Percentiles rank a stretch among this genome's conserved stretches.
These are phyloP conservation scores for Helicostylum pulchrum DNA, from an alignment of 192 early-diverging fungal species.

Conservation along the genomic window DNA sequence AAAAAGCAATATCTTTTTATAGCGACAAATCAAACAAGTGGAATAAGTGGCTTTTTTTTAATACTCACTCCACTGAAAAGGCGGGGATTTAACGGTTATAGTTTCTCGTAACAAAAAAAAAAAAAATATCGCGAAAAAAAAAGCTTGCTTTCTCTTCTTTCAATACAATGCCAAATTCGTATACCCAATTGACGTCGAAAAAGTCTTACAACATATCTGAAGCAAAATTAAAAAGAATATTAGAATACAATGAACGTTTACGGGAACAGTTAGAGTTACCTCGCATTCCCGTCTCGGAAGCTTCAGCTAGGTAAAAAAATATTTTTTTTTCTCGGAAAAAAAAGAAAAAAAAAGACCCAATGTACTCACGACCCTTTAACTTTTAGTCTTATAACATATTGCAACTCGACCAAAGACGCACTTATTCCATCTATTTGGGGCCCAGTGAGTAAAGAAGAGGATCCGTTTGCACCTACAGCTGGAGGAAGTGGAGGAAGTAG, in stretches of 20 bases:
- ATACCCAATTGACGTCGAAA: slow-evolving; percentile 12
- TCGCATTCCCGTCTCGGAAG: slow-evolving; percentile 65
- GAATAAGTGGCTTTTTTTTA: too few species aligned
- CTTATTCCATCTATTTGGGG: slow-evolving; percentile 45
- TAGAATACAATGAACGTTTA: slow-evolving; percentile 63
- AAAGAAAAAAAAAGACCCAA: too few species aligned
- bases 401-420: slow-evolving; percentile 35
- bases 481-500: slow-evolving; percentile 19
- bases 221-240: slow-evolving; percentile 56
- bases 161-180: not conserved
- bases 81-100: too few species aligned
- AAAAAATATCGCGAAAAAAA: too few species aligned
- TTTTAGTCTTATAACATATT: slow-evolving; percentile 38
- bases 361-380: too few species aligned
- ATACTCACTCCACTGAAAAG: too few species aligned
- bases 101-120: too few species aligned
- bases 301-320: slow-evolving; percentile 27
- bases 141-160: not conserved
- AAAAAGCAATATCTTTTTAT: too few species aligned
- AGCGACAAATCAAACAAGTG: too few species aligned
- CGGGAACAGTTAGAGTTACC: slow-evolving; percentile 63
- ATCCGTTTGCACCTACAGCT: slow-evolving; percentile 36
- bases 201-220: slow-evolving; percentile 41
- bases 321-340: not conserved
- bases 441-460: slow-evolving; percentile 36